Evolutionary conservation across 805 yeast species (phyloP).

Genomic region (Hanseniaspora jakobsenii): DNA sequence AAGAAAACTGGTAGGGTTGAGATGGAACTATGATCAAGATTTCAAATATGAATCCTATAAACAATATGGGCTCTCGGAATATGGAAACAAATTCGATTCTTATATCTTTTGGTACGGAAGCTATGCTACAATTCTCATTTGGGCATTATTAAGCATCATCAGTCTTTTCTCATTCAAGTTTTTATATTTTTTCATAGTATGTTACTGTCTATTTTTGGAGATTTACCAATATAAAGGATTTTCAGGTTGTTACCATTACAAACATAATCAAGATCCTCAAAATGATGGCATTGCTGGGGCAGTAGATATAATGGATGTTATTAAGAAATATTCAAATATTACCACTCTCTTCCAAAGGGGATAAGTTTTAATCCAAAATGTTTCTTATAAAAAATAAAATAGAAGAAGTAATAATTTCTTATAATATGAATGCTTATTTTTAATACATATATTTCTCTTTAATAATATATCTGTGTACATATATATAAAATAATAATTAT

Average conservation of each 20-base stretch:
- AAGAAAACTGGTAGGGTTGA: slow-evolving; percentile 72
- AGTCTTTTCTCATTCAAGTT: slow-evolving; percentile 72
- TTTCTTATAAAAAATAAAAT: too few relatives aligned
- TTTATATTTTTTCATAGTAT: slow-evolving; percentile 48
- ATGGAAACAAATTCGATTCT: slow-evolving; percentile 6
- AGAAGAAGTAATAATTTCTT: too few relatives aligned
- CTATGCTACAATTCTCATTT: slow-evolving; percentile 61
- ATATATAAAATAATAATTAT: too few relatives aligned
- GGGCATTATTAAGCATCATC: slow-evolving; percentile 63
- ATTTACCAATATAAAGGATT: slow-evolving; percentile 80
- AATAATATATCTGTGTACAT: too few relatives aligned
- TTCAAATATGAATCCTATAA: slow-evolving; percentile 28
- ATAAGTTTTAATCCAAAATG: not conserved
- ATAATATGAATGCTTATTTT: too few relatives aligned
- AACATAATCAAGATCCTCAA: too few relatives aligned
- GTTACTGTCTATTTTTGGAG: slow-evolving; percentile 59
- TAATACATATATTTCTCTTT: too few relatives aligned
- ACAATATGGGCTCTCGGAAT: slow-evolving; percentile 32
- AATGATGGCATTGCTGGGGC: too few relatives aligned
- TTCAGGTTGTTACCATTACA: slow-evolving; percentile 84
- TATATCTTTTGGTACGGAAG: slow-evolving; percentile 23
- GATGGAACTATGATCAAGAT: slow-evolving; percentile 86
- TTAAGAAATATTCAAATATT: slow-evolving; percentile 3
- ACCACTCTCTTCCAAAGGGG: slow-evolving; percentile 11
- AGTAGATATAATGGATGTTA: slow-evolving; percentile 15